Evolutionary conservation across 2,329 filamentous ascomycete species (phyloP), one percentile per base, ranked within the genome.

Genomic region (Periconia digitata): DNA sequence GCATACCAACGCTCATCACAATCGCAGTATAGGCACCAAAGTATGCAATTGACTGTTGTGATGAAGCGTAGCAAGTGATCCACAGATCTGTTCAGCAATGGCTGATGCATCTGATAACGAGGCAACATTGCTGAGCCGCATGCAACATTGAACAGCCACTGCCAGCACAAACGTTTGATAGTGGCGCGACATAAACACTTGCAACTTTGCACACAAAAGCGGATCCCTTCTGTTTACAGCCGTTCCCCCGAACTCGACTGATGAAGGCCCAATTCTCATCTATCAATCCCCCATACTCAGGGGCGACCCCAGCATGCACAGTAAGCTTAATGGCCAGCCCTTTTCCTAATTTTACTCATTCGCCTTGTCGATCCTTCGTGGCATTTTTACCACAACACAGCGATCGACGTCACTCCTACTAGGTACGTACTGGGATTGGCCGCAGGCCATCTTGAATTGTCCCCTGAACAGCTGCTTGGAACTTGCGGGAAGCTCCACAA

Each of bases 371-470:
- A 50, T 46, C 48, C 32, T 17, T 40, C n/a, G 48, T 50, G 21
- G 53, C 54, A 57, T 59, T 52, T 47, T 53, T 61, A 52, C 58
- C 55, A 61, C 16, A 59, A 54, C 58, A 52, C 60, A 24, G 48
- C 15, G 61, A 68, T 67, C 64, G 57, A 62, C 64, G 60, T 64
- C 57, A 65, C 46, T 38, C 29, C 35, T 34, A 21, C 45, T 43
- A 43, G 48, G 54, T 44, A 41, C 43, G 12, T 24, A 41, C 29
- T 18, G 39, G 43, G 46, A 40, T 45, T 45, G 47, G 43, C 32
- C 44, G 44, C 46, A 46, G 46, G 39, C 41, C 39, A 49, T 51
- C 51, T 58, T 51, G 49, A 55, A 54, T 55, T 40, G 46, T 50
- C 50, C 57, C 56, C 46, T 47, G 46, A 41, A 48, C 35, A 44